Base-by-base conservation (phyloP, 2,329 filamentous ascomycete species). In the Albifimbria verrucaria region DNA sequence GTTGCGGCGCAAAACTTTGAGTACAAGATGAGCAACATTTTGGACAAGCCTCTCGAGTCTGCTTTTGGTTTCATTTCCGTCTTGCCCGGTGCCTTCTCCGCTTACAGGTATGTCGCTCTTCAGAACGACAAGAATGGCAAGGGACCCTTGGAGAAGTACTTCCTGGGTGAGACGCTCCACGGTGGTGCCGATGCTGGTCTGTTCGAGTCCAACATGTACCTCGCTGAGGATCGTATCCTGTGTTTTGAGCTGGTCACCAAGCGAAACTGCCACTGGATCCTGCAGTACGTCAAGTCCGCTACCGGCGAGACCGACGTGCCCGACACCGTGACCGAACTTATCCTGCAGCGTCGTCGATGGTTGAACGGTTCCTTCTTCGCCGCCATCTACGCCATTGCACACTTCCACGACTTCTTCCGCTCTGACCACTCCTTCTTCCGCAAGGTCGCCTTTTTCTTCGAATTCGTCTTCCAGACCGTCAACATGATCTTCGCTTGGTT, bases 401-500 rank as follows among this genome's bases (percentile, higher is more conserved):
- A 99, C 73, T 96, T 96, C 70, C 93, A 96, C 74, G 89, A 97
- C 67, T 92, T 99, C 70, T 96, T 93, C 82, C 86, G 94, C 54
- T 96, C 91, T 58, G 88, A 92, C 65, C 94, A 99, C 71, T 93
- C 89, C 23, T 80, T 92, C 64, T 66, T 96, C 42, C 85, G 94
- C 62, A 97, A 97, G 71, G 76, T 93, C 55, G 90, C 90, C 79
- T 90, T 99, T 72, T 82, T 96, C 63, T 72, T 97, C 60, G 94
- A 99, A 69, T 97, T 97, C 70, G 77, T 88, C 60, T 99, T 97
- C 76, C 92, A 97, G 72, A 94, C 91, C 1, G 81, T 93, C 72
- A 96, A 90, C 79, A 97, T 97, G 90, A 82, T 99, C 66, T 99
- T 97, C 70, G 92, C 94, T 50, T 99, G 94, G 94, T 97, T 99